Percentiles rank a stretch among this genome's conserved stretches.
These are phyloP conservation scores for Cryptococcus floricola DNA, from an alignment of 1,284 basidiomycete species.

Conservation along the genomic window DNA sequence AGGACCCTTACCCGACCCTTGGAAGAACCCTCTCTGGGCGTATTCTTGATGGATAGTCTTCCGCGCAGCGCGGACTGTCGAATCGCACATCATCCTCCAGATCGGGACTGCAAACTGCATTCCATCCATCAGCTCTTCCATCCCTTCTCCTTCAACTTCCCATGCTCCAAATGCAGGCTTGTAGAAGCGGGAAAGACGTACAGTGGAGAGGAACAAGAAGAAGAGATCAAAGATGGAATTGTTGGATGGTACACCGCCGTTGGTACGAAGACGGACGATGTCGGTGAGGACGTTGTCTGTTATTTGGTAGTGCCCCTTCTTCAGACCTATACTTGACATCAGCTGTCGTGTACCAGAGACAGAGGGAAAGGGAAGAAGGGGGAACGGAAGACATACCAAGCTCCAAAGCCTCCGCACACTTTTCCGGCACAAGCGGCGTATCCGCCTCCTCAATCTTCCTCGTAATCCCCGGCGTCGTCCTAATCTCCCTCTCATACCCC, in stretches of 20 bases:
- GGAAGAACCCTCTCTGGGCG: background rate
- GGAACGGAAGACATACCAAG: slow-evolving; percentile 53
- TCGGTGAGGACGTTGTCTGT: slow-evolving; percentile 66
- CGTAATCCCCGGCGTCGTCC: slow-evolving; percentile 73
- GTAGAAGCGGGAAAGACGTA: slow-evolving; percentile 36
- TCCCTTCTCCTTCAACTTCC: no score
- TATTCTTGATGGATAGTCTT: background rate
- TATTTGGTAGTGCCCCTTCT: slow-evolving; percentile 70
- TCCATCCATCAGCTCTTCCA: no score
- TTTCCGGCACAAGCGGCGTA: slow-evolving; percentile 62
- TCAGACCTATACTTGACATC: slow-evolving; percentile 55
- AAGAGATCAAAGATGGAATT: slow-evolving; percentile 59
- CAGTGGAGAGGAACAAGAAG: slow-evolving; percentile 52
- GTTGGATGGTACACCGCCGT: slow-evolving; percentile 65
- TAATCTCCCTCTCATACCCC: slow-evolving; percentile 75
- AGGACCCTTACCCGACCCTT: no score
- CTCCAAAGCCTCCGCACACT: slow-evolving; percentile 62
- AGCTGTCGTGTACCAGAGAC: background rate
- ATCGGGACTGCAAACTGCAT: no score
- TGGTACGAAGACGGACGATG: slow-evolving; percentile 65
- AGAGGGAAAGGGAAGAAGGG: background rate
- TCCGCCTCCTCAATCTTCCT: slow-evolving; percentile 78
- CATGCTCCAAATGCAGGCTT: no score
- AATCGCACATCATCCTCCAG: no score
- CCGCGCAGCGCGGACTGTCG: no score